Conservation (phyloP, 331 rosid genomes). For the Stylosanthes scabra region DNA sequence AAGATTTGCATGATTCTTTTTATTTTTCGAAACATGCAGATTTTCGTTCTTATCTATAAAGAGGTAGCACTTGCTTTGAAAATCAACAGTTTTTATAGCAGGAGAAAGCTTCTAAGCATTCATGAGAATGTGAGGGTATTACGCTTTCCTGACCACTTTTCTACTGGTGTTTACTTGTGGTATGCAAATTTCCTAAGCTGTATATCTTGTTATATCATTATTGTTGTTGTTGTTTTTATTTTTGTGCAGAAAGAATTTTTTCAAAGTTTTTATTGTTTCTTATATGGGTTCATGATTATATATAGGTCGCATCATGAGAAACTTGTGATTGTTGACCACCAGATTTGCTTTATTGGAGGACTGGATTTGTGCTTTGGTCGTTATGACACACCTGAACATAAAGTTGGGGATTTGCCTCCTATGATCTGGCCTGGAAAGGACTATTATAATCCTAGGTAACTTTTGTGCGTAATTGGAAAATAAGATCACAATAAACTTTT, state of each 20-base stretch:
- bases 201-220: neutral
- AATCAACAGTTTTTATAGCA: conserved; percentile 96
- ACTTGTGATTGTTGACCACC: conserved; percentile 94
- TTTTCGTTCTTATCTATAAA: conserved; percentile 95
- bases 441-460: conserved; percentile 97
- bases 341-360: conserved; percentile 96
- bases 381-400: conserved; percentile 92
- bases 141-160: conserved; percentile 98
- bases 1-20: conserved; percentile 16
- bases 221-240: neutral
- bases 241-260: conserved; percentile 1
- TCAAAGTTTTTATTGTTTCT: conserved; percentile 44
- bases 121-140: conserved; percentile 98
- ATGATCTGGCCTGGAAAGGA: conserved; percentile 94
- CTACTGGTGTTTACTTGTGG: conserved; percentile 98
- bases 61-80: conserved; percentile 98
- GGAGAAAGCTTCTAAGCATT: conserved; percentile 86
- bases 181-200: conserved; percentile 47
- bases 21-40: conserved; percentile 51
- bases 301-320: conserved; percentile 99
- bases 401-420: conserved; percentile 87
- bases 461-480: conserved; percentile 33
- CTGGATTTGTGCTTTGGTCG: conserved; percentile 99
- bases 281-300: conserved; percentile 48
- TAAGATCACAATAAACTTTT: conserved; percentile 12